These are phyloP conservation scores for Sporisorium iseilematis-ciliati DNA, from an alignment of 1,284 basidiomycete genomes.

Conservation along the genomic window DNA sequence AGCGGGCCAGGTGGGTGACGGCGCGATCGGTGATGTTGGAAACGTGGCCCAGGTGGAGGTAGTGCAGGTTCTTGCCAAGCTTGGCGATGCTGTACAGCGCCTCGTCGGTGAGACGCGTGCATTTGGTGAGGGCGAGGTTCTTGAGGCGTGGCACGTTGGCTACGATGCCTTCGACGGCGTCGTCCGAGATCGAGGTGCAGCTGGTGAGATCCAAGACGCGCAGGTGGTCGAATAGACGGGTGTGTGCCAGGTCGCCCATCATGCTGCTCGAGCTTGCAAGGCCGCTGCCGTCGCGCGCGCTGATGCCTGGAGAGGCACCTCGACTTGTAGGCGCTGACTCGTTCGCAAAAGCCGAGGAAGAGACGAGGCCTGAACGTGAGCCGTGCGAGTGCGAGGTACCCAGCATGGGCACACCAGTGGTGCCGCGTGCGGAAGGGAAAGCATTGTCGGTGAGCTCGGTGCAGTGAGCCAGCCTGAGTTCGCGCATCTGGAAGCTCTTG, in stretches of 20 bases:
- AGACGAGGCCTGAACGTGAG: conserved; percentile 17
- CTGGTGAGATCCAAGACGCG: conserved; percentile 76
- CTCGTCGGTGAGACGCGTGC: conserved; percentile 84
- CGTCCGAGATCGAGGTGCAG: conserved; percentile 85
- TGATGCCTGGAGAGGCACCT: conserved; percentile 44
- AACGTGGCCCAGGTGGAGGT: conserved; percentile 94
- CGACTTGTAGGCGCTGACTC: conserved; percentile 53
- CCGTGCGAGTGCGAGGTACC: conserved; percentile 30
- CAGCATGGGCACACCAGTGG: conserved; percentile 43
- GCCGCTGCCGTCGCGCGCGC: conserved; percentile 14
- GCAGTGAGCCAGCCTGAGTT: conserved; percentile 88
- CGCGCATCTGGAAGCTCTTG: conserved; percentile 84
- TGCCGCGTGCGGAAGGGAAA: conserved; percentile 77
- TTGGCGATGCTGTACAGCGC: conserved; percentile 86
- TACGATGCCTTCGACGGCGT: conserved; percentile 89
- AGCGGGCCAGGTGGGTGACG: conserved; percentile 83
- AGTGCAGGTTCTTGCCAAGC: conserved; percentile 91
- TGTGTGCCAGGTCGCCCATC: conserved; percentile 37
- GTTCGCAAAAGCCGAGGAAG: conserved; percentile 4
- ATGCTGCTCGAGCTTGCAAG: conserved; percentile 28
- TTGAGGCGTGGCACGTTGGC: conserved; percentile 89
- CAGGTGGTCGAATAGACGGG: conserved; percentile 63
- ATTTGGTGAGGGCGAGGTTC: conserved; percentile 92
- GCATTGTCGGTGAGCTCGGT: conserved; percentile 82
- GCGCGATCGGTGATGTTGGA: conserved; percentile 87